Base-by-base conservation (phyloP, 2,329 filamentous ascomycete species). In the Aphanocladium album region DNA sequence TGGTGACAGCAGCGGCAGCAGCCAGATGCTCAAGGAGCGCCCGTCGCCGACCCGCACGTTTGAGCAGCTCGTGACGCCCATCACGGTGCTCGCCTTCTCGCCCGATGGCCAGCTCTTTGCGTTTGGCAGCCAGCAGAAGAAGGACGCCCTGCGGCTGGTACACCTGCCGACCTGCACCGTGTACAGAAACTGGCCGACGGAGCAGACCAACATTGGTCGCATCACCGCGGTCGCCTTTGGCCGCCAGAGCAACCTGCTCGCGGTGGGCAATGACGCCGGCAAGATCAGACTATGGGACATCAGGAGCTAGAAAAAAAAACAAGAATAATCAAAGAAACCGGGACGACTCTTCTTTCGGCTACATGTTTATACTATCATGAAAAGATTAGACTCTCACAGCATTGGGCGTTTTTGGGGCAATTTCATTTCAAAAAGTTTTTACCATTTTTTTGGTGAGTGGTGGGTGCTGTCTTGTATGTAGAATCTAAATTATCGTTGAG, bases 151-250 rank as follows among this genome's bases (percentile, higher is more conserved):
- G 72, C 83, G 89, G 69, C 77, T 99, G 65, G 91, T 93, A 35
- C 95, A 99, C 74, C 77, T 99, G 66, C 93, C 93, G 0, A 93
- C 85, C 67, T 96, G 92, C 73, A 96, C 92, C 1, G 91, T 98
- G 21, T 99, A 95, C 80, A 87, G 88, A 69, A 99, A 99, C 75
- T 99, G 95, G 95, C 95, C 95, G 25, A 99, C 93, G 58, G 85
- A 87, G 64, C 88, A 89, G 72, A 99, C 95, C 60, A 92, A 93
- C 1, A 76, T 99, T 63, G 95, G 95, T 0, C 83, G 91, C 62
- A 87, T 98, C 65, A 90, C 90, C 2, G 81, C 86, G 1, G 84
- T 92, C 62, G 87, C 89, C 3, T 89, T 91, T 71, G 83, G 83
- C 21, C 80, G 77, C 6, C 79, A 81, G 63, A 89, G 86, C 63